phyloP scores from a whole-genome alignment of 352 stramenopile genomes.

The Pythium insidiosum region DNA sequence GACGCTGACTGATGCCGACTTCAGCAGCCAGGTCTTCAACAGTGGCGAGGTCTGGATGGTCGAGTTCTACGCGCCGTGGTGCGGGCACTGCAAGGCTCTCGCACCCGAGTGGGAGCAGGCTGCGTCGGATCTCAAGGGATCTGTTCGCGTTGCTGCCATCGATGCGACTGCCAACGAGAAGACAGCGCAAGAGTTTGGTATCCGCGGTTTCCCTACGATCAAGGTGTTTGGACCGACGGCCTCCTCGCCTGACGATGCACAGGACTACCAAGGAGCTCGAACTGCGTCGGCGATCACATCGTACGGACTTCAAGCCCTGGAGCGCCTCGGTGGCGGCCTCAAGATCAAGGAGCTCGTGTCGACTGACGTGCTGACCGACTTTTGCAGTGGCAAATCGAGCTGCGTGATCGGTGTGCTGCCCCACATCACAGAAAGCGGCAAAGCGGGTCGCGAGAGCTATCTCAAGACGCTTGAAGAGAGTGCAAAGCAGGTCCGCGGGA shows the following conservation, averaged over 20 bases:
- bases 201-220: conserved; percentile 93
- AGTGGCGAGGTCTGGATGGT: conserved; percentile 87
- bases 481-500: conserved; percentile 82
- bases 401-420: conserved; percentile 87
- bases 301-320: conserved; percentile 66
- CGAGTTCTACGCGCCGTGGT: conserved; percentile 92
- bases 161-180: conserved; percentile 90
- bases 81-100: conserved; percentile 88
- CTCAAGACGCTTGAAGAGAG: conserved; percentile 71
- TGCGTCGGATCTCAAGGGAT: conserved; percentile 79
- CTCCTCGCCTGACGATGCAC: conserved; percentile 36
- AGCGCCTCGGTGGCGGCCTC: conserved; percentile 59
- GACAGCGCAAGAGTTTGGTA: conserved; percentile 80
- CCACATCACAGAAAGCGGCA: conserved; percentile 86
- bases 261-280: conserved; percentile 86
- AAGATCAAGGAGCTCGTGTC: conserved; percentile 80
- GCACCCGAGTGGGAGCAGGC: conserved; percentile 89
- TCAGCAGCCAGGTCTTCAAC: conserved; percentile 88
- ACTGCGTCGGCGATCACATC: conserved; percentile 75
- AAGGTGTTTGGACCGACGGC: conserved; percentile 88
- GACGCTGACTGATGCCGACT: conserved; percentile 88
- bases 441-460: conserved; percentile 76
- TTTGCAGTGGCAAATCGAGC: conserved; percentile 84
- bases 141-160: conserved; percentile 88
- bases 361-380: conserved; percentile 51